Conservation (phyloP, 164 flowering plant genomes). For the Houttuynia cordata region DNA sequence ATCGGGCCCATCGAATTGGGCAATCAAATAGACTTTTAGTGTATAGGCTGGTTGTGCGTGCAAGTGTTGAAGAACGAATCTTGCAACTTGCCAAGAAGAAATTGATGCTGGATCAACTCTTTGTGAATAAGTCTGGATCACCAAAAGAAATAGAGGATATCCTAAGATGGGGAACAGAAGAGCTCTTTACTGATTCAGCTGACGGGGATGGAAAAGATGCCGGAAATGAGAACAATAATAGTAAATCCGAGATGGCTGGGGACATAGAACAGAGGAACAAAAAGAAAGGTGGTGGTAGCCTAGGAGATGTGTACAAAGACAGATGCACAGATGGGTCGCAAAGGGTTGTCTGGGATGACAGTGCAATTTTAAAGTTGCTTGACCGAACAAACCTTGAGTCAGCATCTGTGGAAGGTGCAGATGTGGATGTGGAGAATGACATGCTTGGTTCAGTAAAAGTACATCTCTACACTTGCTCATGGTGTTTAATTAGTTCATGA, state of each 20-base stretch:
- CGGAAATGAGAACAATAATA: constrained; percentile 25
- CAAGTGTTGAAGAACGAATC: constrained; percentile 98
- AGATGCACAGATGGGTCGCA: constrained; percentile 37
- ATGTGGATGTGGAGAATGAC: constrained; percentile 76
- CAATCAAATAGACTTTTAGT: constrained; percentile 93
- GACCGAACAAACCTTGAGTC: constrained; percentile 75
- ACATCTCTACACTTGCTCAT: constrained; percentile 3
- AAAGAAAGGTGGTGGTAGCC: constrained; percentile 77
- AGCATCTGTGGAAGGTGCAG: constrained; percentile 44
- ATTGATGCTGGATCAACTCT: constrained; percentile 98
- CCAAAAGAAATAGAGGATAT: constrained; percentile 97
- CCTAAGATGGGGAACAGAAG: constrained; percentile 97
- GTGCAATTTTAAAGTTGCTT: constrained; percentile 67
- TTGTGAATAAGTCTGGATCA: constrained; percentile 91
- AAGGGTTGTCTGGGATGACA: constrained; percentile 91
- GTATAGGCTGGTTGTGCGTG: constrained; percentile 95
- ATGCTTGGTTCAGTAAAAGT: constrained; percentile 99
- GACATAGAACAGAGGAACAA: constrained; percentile 55
- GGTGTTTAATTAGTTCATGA: not conserved
- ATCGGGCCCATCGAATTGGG: constrained; percentile 99
- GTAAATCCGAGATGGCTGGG: constrained; percentile 34
- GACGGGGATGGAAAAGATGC: constrained; percentile 32
- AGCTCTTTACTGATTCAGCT: constrained; percentile 68
- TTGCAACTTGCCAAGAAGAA: constrained; percentile 98
- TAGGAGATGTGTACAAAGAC: constrained; percentile 87